phyloP scores from a whole-genome alignment of 345 rosid genomes.

The Barbarea vulgaris region DNA sequence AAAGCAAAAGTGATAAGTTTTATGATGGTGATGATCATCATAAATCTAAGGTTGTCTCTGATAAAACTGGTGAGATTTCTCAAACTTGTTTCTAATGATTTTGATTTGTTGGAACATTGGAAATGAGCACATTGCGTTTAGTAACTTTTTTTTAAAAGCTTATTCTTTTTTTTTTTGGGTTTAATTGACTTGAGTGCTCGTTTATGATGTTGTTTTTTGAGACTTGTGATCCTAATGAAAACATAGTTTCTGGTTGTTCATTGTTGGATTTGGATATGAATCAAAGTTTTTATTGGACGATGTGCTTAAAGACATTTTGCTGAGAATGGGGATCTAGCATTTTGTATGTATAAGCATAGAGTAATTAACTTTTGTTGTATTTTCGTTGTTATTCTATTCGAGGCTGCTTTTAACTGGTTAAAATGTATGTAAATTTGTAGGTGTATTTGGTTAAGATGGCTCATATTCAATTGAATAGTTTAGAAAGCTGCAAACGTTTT shows the following conservation, averaged over 20 bases:
- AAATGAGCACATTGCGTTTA: background rate
- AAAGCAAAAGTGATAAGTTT: slow-evolving; percentile 58
- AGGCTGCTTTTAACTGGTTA: background rate
- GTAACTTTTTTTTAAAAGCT: background rate
- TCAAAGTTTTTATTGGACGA: background rate
- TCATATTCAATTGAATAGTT: background rate
- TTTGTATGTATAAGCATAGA: background rate
- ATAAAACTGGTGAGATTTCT: slow-evolving; percentile 70
- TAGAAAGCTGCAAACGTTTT: background rate
- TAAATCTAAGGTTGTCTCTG: slow-evolving; percentile 49
- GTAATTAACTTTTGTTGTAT: background rate
- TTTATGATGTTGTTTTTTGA: slow-evolving; percentile 8
- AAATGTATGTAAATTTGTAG: background rate
- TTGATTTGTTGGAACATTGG: background rate
- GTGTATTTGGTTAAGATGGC: background rate
- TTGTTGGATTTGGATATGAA: slow-evolving; percentile 11
- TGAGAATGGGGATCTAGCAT: background rate
- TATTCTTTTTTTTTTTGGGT: background rate
- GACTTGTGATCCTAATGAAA: background rate
- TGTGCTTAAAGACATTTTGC: background rate
- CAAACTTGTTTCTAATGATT: slow-evolving; percentile 8
- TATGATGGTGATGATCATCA: slow-evolving; percentile 52
- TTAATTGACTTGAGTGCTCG: background rate
- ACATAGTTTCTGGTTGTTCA: background rate
- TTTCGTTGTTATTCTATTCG: background rate